These are phyloP conservation scores for Cladobotryum mycophilum DNA, from an alignment of 2,329 filamentous ascomycete genomes.

Conservation along the genomic window DNA sequence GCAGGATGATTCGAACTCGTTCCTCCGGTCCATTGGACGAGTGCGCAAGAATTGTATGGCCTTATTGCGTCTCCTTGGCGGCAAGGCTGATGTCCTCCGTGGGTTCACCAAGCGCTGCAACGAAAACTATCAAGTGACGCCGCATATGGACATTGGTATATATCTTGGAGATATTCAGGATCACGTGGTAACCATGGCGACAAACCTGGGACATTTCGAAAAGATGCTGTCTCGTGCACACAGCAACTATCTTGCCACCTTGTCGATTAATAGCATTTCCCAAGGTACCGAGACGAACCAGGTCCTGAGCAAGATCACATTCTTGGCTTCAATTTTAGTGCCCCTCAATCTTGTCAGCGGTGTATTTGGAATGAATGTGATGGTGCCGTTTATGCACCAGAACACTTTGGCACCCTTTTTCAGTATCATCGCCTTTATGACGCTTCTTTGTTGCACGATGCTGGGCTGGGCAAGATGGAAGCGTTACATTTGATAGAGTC, in stretches of 20 bases:
- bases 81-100: constrained; percentile 96
- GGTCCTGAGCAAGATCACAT: constrained; percentile 88
- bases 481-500: constrained; percentile 37
- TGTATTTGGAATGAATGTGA: constrained; percentile 83
- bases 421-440: constrained; percentile 46
- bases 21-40: constrained; percentile 81
- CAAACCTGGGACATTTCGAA: constrained; percentile 89
- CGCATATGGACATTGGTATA: constrained; percentile 90
- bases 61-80: constrained; percentile 84
- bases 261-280: constrained; percentile 84
- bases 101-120: constrained; percentile 99
- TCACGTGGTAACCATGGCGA: constrained; percentile 99
- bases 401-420: constrained; percentile 51
- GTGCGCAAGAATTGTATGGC: constrained; percentile 94
- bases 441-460: constrained; percentile 43
- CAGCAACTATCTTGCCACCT: constrained; percentile 91
- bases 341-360: constrained; percentile 89
- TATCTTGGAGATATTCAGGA: constrained; percentile 98
- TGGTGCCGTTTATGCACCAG: constrained; percentile 55
- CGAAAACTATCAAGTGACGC: constrained; percentile 91
- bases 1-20: constrained; percentile 79
- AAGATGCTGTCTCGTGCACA: constrained; percentile 94
- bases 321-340: constrained; percentile 91
- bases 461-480: constrained; percentile 40
- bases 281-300: constrained; percentile 85